Percentiles rank a stretch among this genome's conserved stretches.
These are phyloP conservation scores for Yamagishiella unicocca DNA, from an alignment of 139 green algal species.

Conservation along the genomic window DNA sequence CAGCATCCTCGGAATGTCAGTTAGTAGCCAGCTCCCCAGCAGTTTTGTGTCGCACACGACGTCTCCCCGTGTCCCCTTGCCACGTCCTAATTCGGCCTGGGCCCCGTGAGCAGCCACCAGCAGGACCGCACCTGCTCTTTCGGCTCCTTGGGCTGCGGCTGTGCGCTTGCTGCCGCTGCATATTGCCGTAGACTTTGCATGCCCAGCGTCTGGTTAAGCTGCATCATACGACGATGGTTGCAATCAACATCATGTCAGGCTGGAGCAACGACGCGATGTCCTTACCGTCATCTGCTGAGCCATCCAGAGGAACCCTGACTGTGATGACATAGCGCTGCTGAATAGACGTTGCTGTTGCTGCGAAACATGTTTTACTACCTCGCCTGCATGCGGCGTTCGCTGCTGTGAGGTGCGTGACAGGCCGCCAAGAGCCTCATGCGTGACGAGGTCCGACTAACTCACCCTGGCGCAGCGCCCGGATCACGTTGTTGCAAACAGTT, in stretches of 20 bases:
- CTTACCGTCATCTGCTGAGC: conserved; percentile 7
- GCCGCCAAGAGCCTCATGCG: background rate
- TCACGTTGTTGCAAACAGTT: background rate
- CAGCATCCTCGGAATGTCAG: no score
- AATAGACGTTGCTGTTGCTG: background rate
- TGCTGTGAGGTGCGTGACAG: background rate
- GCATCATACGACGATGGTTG: background rate
- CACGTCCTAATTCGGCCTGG: no score
- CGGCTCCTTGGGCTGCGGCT: conserved; percentile 13
- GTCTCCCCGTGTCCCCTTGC: no score
- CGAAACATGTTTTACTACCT: background rate
- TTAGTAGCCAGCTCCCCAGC: no score
- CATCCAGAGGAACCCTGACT: background rate
- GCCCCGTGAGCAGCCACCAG: no score
- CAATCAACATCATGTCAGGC: background rate
- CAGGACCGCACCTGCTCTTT: conserved; percentile 25
- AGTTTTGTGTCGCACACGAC: no score
- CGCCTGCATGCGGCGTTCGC: background rate
- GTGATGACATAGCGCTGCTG: background rate
- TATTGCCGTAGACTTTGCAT: background rate
- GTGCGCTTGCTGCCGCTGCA: background rate
- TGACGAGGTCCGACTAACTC: background rate
- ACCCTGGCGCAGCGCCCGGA: background rate
- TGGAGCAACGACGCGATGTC: background rate
- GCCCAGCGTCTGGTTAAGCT: background rate